These are phyloP conservation scores for Penicillium arizonense DNA, from an alignment of 495 filamentous ascomycete species.

Conservation along the genomic window DNA sequence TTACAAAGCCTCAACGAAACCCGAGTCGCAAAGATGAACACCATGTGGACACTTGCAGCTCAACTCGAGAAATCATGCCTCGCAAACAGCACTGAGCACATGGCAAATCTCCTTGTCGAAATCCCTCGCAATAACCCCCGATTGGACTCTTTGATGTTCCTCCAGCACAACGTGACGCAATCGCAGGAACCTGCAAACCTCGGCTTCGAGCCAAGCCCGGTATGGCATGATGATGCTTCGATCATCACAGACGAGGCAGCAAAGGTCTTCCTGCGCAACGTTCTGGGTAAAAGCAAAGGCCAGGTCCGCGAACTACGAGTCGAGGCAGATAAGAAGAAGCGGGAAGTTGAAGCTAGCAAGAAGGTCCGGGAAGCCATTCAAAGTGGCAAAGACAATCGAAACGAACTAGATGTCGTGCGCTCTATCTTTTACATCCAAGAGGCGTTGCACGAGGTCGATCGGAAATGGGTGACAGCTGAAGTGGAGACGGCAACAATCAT, in stretches of 20 bases:
- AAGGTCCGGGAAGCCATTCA: constrained; percentile 69
- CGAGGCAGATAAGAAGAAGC: constrained; percentile 78
- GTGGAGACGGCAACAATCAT: constrained; percentile 90
- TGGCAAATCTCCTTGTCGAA: constrained; percentile 70
- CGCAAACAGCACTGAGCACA: constrained; percentile 64
- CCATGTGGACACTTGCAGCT: constrained; percentile 76
- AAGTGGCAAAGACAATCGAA: constrained; percentile 79
- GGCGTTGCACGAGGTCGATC: constrained; percentile 80
- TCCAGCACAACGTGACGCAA: constrained; percentile 78
- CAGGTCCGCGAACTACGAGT: constrained; percentile 74
- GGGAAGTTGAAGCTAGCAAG: constrained; percentile 75
- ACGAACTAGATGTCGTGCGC: constrained; percentile 75
- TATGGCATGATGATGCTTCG: constrained; percentile 91
- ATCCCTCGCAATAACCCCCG: constrained; percentile 85
- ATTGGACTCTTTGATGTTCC: constrained; percentile 96
- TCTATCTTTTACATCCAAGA: constrained; percentile 79
- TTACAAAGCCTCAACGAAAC: constrained; percentile 91
- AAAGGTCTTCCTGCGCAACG: constrained; percentile 87
- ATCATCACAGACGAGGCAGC: constrained; percentile 82
- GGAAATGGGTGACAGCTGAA: constrained; percentile 81
- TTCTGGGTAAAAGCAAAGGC: constrained; percentile 84
- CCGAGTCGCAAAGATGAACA: constrained; percentile 76
- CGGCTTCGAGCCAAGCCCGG: constrained; percentile 88
- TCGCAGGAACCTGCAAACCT: constrained; percentile 83
- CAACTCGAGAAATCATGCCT: constrained; percentile 75